A percentile compares a stretch with the other conserved stretches of the same genome.
These are phyloP conservation scores for Rusavskia elegans DNA, from an alignment of 495 filamentous ascomycete genomes.

Conservation along the genomic window DNA sequence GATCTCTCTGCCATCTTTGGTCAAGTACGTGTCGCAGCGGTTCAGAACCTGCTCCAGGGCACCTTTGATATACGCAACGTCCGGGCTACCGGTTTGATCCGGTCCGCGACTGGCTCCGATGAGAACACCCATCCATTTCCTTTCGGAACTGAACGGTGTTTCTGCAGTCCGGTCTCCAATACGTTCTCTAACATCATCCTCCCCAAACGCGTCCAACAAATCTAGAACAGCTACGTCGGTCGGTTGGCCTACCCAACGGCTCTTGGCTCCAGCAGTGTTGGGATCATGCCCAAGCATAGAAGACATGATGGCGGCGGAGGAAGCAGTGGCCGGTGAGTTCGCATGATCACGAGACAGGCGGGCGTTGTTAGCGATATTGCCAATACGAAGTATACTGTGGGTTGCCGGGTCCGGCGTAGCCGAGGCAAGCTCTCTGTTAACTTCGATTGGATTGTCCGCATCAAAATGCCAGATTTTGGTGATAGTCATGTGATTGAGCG, in stretches of 20 bases:
- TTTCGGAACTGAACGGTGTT: constrained; percentile 88
- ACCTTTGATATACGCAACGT: constrained; percentile 87
- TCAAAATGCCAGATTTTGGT: constrained; percentile 94
- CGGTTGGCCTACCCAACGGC: constrained; percentile 90
- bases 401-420: constrained; percentile 53
- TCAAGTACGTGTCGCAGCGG: constrained; percentile 81
- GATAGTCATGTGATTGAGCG: constrained; percentile 95
- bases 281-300: constrained; percentile 50
- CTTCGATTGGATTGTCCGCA: constrained; percentile 49
- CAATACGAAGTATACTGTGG: constrained; percentile 66
- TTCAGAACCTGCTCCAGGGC: constrained; percentile 77
- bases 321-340: constrained; percentile 46
- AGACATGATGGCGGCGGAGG: constrained; percentile 60
- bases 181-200: constrained; percentile 76
- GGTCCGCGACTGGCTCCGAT: constrained; percentile 41
- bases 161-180: constrained; percentile 65
- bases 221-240: constrained; percentile 94
- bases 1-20: constrained; percentile 72
- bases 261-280: constrained; percentile 45
- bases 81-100: constrained; percentile 29
- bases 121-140: constrained; percentile 97
- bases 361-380: constrained; percentile 93
- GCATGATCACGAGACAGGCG: constrained; percentile 48
- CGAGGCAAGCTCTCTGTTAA: constrained; percentile 52
- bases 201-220: constrained; percentile 72